These are phyloP conservation scores for Basidiobolus meristosporus DNA, from an alignment of 371 early-diverging fungal genomes.

Conservation along the genomic window DNA sequence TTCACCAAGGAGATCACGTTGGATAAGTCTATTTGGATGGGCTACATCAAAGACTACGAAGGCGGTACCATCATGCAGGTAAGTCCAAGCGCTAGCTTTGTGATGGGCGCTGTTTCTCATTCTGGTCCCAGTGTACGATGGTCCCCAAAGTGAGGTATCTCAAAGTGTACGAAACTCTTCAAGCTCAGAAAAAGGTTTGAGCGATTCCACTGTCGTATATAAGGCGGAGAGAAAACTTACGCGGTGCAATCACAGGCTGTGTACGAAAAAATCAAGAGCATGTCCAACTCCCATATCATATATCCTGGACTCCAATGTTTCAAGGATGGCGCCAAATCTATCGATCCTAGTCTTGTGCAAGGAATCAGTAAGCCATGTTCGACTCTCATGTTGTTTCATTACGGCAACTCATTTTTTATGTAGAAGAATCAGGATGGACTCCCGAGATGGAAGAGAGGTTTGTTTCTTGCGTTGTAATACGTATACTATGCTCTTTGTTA, in stretches of 20 bases:
- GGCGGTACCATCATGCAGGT: conserved; percentile 98
- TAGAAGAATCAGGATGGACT: conserved; percentile 84
- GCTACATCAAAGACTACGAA: conserved; percentile 99
- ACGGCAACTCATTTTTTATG: not conserved
- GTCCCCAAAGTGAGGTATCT: conserved; percentile 34
- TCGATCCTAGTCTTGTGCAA: conserved; percentile 37
- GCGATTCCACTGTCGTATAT: not conserved
- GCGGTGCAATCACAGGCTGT: conserved; percentile 29
- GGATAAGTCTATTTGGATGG: conserved; percentile 87
- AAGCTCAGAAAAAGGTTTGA: conserved; percentile 33
- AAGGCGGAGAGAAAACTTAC: not conserved
- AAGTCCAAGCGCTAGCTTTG: conserved; percentile 2
- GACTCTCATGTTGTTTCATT: conserved; percentile 1
- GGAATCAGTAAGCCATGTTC: conserved; percentile 39
- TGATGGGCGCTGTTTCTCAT: not conserved
- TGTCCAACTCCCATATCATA: conserved; percentile 49
- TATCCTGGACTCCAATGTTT: conserved; percentile 60
- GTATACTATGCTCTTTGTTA: conserved; percentile 2
- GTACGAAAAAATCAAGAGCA: conserved; percentile 54
- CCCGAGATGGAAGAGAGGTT: conserved; percentile 50
- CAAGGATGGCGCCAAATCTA: conserved; percentile 23
- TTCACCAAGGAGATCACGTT: conserved; percentile 92
- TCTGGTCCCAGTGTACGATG: conserved; percentile 19
- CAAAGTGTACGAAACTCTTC: conserved; percentile 29
- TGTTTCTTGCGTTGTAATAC: conserved; percentile 1